Evolutionary conservation across 2,329 filamentous ascomycete species (phyloP).

Genomic region (Fusarium devonianum): DNA sequence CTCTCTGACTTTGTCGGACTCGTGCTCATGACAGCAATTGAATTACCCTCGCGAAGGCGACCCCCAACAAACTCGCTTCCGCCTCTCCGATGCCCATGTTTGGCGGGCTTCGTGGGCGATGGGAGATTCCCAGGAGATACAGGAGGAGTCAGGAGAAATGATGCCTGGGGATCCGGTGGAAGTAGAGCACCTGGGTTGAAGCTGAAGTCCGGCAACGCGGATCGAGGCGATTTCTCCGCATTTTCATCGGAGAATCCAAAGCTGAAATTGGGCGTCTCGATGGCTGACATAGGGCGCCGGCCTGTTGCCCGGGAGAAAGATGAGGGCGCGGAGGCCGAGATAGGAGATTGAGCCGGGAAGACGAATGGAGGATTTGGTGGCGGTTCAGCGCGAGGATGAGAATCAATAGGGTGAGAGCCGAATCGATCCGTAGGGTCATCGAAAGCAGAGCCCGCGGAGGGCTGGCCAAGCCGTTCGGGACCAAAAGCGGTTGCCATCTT

Average conservation of each 20-base stretch:
- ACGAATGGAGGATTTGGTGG: constrained; percentile 70
- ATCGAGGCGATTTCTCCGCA: constrained; percentile 37
- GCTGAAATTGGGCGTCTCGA: constrained; percentile 52
- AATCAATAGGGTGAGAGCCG: constrained; percentile 24
- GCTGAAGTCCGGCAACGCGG: constrained; percentile 60
- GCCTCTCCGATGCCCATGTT: constrained; percentile 80
- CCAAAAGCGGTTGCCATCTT: constrained; percentile 54
- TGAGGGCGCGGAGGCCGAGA: constrained; percentile 54
- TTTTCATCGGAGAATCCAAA: constrained; percentile 44
- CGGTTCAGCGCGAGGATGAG: constrained; percentile 43
- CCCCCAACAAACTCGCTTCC: constrained; percentile 89
- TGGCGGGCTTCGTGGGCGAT: constrained; percentile 64
- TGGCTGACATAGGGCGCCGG: constrained; percentile 61
- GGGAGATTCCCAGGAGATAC: constrained; percentile 61
- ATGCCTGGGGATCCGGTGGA: constrained; percentile 46
- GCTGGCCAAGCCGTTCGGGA: constrained; percentile 47
- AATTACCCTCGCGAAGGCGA: constrained; percentile 64
- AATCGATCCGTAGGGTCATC: constrained; percentile 39
- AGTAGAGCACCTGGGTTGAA: constrained; percentile 64
- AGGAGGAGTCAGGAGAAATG: constrained; percentile 60
- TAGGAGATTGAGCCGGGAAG: constrained; percentile 62
- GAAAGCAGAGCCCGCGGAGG: constrained; percentile 39
- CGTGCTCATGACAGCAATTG: constrained; percentile 69
- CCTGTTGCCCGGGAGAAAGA: constrained; percentile 57
- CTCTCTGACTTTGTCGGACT: constrained; percentile 72